A percentile compares a stretch with the other conserved stretches of the same genome.
phyloP scores from a whole-genome alignment of 1,284 basidiomycete genomes.

The Sporisorium scitamineum region DNA sequence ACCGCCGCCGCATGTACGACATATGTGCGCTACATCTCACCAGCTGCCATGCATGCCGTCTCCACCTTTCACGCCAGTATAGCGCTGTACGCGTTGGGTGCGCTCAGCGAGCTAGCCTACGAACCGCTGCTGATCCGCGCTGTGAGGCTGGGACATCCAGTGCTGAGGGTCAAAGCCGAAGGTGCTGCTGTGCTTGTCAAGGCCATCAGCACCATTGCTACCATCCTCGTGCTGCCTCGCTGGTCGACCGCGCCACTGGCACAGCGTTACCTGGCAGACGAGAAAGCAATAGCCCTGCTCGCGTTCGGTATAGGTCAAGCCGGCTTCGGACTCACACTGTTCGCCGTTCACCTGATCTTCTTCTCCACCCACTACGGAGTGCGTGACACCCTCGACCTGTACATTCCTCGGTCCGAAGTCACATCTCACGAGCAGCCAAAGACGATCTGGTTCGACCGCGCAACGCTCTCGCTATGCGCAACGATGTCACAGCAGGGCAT shows the following conservation, averaged over 20 bases:
- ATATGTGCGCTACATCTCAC: slow-evolving; percentile 50
- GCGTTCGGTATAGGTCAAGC: slow-evolving; percentile 63
- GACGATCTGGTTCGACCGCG: slow-evolving; percentile 27
- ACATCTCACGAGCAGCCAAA: not conserved
- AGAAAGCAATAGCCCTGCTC: slow-evolving; percentile 41
- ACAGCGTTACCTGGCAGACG: not conserved
- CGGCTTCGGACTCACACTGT: slow-evolving; percentile 49
- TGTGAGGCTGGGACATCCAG: slow-evolving; percentile 42
- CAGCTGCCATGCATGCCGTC: slow-evolving; percentile 36
- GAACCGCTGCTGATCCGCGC: slow-evolving; percentile 64
- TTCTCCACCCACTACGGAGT: slow-evolving; percentile 75
- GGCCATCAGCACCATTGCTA: slow-evolving; percentile 44
- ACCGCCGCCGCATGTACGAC: slow-evolving; percentile 26
- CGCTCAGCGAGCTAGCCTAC: slow-evolving; percentile 56
- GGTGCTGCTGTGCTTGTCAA: slow-evolving; percentile 57
- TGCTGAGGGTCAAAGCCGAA: slow-evolving; percentile 61
- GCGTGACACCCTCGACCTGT: slow-evolving; percentile 82
- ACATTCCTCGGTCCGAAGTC: slow-evolving; percentile 65
- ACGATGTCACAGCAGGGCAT: slow-evolving; percentile 88
- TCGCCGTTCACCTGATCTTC: slow-evolving; percentile 28
- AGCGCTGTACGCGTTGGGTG: slow-evolving; percentile 58
- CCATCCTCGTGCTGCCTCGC: slow-evolving; percentile 20
- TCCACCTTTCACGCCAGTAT: slow-evolving; percentile 49
- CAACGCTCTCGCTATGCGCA: slow-evolving; percentile 72
- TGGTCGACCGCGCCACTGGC: slow-evolving; percentile 1